Base-by-base conservation (phyloP, 371 early-diverging fungal genomes). In the Mucor mucedo region DNA sequence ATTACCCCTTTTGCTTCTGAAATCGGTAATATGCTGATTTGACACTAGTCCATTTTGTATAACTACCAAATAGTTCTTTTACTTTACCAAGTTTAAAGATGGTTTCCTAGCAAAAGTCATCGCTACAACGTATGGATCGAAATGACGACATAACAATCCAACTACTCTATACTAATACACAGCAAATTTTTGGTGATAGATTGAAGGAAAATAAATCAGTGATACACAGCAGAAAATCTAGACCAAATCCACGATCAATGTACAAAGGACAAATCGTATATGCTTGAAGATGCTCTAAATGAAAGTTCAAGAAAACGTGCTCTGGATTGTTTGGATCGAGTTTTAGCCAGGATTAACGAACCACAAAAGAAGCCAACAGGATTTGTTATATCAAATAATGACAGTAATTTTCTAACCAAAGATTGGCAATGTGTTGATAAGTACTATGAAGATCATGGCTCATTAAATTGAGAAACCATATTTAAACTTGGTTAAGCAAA, bases 381-480 rank as follows among this genome's bases (percentile, higher is more conserved):
- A 62, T 62, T 7, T 38, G 54, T 33, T 13, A 45, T 50, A 16
- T 50, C 45, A 53, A 47, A 55, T 58, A 48, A 57, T 57, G 29
- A 29, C 35, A 58, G 11, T 38, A n/a, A 44, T 44, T 44, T 14
- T 14, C 14, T 44, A 44, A 44, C 14, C 53, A 47, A 62, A 62
- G 45, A 62, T 54, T 62, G 62, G 62, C 54, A 62, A 53, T 62
- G 55, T 33, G 55, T 62, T 35, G 62, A 62, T 38, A 62, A 62
- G 55, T 54, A 55, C 55, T 38, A 54, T 28, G 38, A 54, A 47
- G 62, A 62, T 45, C 62, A 62, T 45, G 62, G 62, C 29, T 44
- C 28, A 53, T 62, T 62, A 13, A 62, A 62, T 48, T 62, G 62
- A 48, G 62, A 55, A 55, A 45, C 38, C 33, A 54, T 54, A 55